Conservation (phyloP, 306 rosid genomes). For the Pyrus pyrifolia region DNA sequence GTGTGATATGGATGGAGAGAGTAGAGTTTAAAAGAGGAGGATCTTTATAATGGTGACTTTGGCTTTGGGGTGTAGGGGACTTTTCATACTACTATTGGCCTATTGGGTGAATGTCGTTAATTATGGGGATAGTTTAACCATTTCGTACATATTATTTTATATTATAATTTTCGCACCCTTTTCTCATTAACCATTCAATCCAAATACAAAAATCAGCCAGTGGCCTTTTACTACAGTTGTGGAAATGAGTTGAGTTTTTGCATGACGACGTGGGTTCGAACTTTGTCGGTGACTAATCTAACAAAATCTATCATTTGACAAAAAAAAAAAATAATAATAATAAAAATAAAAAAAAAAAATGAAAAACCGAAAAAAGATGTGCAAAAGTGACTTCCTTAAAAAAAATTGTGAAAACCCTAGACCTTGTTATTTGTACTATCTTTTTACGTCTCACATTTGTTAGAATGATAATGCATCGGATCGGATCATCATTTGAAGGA, state of each 20-base stretch:
- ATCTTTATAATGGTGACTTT: slow-evolving; percentile 18
- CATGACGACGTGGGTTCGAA: fast-evolving
- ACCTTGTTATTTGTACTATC: no score
- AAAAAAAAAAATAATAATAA: no score
- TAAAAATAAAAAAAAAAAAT: no score
- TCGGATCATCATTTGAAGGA: no score
- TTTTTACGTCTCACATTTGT: not conserved
- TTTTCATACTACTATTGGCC: not conserved
- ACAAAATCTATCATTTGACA: no score
- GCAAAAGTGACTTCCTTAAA: no score
- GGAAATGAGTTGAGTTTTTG: no score
- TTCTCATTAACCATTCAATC: no score
- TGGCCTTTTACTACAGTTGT: fast-evolving
- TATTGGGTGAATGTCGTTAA: not conserved
- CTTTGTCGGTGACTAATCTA: fast-evolving
- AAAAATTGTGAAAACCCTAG: not conserved
- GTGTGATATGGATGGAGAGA: not conserved
- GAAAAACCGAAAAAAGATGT: no score
- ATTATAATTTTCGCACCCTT: no score
- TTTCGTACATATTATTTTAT: not conserved
- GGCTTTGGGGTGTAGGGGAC: slow-evolving; percentile 1
- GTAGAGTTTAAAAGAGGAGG: not conserved
- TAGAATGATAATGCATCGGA: no score
- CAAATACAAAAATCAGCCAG: no score
- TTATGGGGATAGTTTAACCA: not conserved